Base-by-base conservation (phyloP, 2,329 filamentous ascomycete species). In the Leptographium radiaticola region DNA sequence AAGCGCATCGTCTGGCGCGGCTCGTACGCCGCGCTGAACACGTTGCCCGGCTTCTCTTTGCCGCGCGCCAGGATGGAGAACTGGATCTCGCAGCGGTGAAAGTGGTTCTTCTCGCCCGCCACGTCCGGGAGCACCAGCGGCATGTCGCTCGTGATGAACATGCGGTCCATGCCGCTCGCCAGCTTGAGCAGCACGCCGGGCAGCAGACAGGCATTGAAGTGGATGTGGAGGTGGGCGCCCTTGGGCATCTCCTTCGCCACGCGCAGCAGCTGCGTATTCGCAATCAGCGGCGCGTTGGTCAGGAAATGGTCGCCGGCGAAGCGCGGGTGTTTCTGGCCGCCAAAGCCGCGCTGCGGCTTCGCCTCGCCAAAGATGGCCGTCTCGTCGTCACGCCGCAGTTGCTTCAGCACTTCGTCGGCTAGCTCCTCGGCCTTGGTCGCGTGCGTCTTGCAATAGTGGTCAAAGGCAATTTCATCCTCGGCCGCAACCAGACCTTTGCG, bases 161-260 rank as follows among this genome's bases (percentile, higher is more conserved):
- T 87, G 59, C 76, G 76, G 1, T 75, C 62, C 71, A 83, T 79
- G 6, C 57, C 71, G 70, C 71, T 76, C 59, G 70, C 78, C 59
- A 71, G 71, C 30, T 70, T 66, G 13, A 89, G 70, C 20, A 89
- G 70, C 6, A 81, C 73, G 2, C 71, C 65, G 11, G 84, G 83
- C 15, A 73, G 70, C 6, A 89, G 70, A 56, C 84, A 86, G n/a
- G 85, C 77, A 64, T 89, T 89, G 71, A 87, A 89, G 65, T 89
- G 86, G 30, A 88, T 77, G 65, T 89, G 86, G 30, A 89, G 70
- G 63, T 89, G 82, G 0, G 77, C 76, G 2, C 84, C 86, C 65
- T 89, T 89, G 44, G 86, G 86, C 71, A 86, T 76, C 54, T 65
- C 63, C 36, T 69, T 69, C 7, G 81, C 76, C 31, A 84, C 73